Base-by-base conservation (phyloP, 169 alveolate genomes). In the Babesia divergens region DNA sequence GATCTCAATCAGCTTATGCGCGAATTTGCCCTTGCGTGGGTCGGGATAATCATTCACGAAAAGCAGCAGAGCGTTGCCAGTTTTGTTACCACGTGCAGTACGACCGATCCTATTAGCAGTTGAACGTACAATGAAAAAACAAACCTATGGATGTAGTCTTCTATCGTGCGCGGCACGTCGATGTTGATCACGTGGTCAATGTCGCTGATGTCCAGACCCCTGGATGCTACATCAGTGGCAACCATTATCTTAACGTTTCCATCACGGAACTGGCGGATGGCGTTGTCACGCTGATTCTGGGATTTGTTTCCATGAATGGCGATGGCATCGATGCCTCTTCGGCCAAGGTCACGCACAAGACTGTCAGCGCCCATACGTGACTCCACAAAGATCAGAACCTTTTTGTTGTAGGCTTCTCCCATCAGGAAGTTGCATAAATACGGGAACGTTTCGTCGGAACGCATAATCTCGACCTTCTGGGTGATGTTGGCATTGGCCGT, bases 181-280 rank as follows among this genome's bases (percentile, higher is more conserved):
- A 92, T 93, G 82, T 96, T 96, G 2, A 96, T 85, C 13, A 96
- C 98, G 55, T 86, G 89, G 20, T 91, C 88, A 29, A 96, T 95
- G 28, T 92, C 93, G 14, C 92, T 95, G 34, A 96, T 92, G 86
- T 96, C 98, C 26, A 96, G 77, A 20, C 99, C 99, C 80, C 99
- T 82, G 43, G 97, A 94, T 3, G 97, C 98, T 11, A 96, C 94
- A 82, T 96, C 98, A 0, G 99, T 94, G 58, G 98, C 96, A 6
- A 95, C 96, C 59, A 96, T 75, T 54, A 96, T 92, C 72, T 93
- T 95, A 49, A 87, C 75, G 26, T 91, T 81, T 18, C 97, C 98
- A 26, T 82, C 86, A 70, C 92, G 93, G 69, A 94, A 94, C 46
- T 85, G 86, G 62, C 90, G 85, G 56, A 95, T 69, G 26, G 94